A percentile compares a stretch with the other conserved stretches of the same genome.
Conservation (phyloP, 495 filamentous ascomycete genomes). For the Aspergillus panamensis region DNA sequence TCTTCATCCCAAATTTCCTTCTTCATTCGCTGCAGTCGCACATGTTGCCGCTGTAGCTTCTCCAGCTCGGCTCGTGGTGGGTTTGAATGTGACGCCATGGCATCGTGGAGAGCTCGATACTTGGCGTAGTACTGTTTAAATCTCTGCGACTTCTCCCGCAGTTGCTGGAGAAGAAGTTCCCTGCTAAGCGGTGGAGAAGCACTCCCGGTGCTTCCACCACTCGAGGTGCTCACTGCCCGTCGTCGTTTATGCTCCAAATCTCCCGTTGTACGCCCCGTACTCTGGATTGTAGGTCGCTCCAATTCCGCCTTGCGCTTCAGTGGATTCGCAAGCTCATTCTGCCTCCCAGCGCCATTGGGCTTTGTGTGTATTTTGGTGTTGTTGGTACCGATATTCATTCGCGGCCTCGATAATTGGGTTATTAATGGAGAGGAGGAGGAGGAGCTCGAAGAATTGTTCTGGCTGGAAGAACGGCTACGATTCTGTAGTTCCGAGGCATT, state of each 20-base stretch:
- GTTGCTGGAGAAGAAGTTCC: constrained; percentile 36
- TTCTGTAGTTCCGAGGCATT: constrained; percentile 64
- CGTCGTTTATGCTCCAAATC: constrained; percentile 45
- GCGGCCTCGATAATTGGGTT: constrained; percentile 34
- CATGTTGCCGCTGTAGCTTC: constrained; percentile 58
- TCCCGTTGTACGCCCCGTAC: constrained; percentile 29
- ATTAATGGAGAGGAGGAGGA: constrained; percentile 44
- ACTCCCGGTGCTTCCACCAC: constrained; percentile 50
- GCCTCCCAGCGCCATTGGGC: constrained; percentile 30
- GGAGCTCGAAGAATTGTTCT: constrained; percentile 43
- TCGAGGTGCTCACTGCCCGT: constrained; percentile 42
- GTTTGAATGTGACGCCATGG: constrained; percentile 49
- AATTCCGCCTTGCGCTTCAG: constrained; percentile 49
- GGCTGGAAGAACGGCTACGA: constrained; percentile 40
- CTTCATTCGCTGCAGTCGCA: constrained; percentile 60
- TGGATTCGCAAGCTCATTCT: constrained; percentile 27
- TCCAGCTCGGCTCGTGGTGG: constrained; percentile 55
- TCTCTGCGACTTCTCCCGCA: constrained; percentile 53
- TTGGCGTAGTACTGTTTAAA: constrained; percentile 62
- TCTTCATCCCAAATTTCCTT: constrained; percentile 58
- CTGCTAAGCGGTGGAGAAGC: constrained; percentile 44
- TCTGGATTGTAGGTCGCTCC: constrained; percentile 29
- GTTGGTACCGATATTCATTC: constrained; percentile 16
- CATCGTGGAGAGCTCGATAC: constrained; percentile 59
- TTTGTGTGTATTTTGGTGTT: constrained; percentile 22